Evolutionary conservation across 768 basidiomycete species (phyloP).

Genomic region (Chalciporus pseudorubinellus): DNA sequence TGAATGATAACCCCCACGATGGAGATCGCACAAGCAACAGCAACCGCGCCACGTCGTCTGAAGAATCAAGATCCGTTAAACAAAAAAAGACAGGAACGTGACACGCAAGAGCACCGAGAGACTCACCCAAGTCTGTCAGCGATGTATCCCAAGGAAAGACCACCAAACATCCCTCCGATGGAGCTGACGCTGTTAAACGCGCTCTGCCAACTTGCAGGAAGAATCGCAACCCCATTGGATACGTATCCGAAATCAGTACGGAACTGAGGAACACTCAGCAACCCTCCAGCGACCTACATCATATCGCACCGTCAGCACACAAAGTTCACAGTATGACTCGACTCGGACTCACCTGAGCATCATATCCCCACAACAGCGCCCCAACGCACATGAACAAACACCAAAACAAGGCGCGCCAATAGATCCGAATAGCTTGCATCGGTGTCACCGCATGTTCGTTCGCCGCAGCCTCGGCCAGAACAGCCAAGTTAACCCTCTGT

Average conservation of each 20-base stretch:
- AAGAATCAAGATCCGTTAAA: not conserved
- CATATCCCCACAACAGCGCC: conserved; percentile 27
- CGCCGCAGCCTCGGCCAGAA: conserved; percentile 23
- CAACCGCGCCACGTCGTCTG: conserved; percentile 26
- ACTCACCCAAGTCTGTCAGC: conserved; percentile 21
- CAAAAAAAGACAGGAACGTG: too few relatives aligned
- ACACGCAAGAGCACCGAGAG: not conserved
- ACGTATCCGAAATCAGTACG: conserved; percentile 27
- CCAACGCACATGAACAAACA: conserved; percentile 25
- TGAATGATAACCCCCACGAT: conserved; percentile 24
- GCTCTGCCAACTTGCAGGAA: conserved; percentile 29
- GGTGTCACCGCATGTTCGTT: conserved; percentile 21
- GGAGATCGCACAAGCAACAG: conserved; percentile 20
- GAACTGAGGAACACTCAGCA: conserved; percentile 23
- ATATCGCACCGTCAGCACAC: too few relatives aligned
- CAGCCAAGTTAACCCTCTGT: conserved; percentile 14
- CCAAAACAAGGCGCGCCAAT: conserved; percentile 28
- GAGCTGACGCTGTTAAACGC: conserved; percentile 26
- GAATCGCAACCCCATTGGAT: not conserved
- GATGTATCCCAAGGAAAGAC: conserved; percentile 23
- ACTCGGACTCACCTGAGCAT: conserved; percentile 18
- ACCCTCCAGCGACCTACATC: conserved; percentile 20
- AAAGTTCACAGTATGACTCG: too few relatives aligned
- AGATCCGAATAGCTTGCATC: conserved; percentile 16
- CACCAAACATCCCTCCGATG: conserved; percentile 27